A percentile compares a stretch with the other conserved stretches of the same genome.
phyloP scores from a whole-genome alignment of 2,329 filamentous ascomycete genomes.

The Diplodia intermedia region DNA sequence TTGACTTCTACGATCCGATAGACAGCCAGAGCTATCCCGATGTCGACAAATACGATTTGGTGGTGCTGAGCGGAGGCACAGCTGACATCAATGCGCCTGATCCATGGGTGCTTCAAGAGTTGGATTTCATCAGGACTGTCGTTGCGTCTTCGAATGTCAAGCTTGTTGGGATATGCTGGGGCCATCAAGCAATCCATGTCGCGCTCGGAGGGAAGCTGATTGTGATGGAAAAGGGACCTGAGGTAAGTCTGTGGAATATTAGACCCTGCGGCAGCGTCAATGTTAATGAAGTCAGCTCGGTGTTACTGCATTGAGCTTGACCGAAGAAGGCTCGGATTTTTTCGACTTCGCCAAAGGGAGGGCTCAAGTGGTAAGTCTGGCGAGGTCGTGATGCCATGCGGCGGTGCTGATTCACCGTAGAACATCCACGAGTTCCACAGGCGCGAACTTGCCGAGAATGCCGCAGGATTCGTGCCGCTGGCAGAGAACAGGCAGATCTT shows the following conservation, averaged over 20 bases:
- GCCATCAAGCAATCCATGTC: constrained; percentile 30
- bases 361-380: constrained; percentile 2
- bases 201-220: constrained; percentile 26
- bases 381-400: not conserved
- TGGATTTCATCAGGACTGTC: constrained; percentile 14
- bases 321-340: constrained; percentile 10
- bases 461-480: constrained; percentile 27
- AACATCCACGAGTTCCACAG: constrained; percentile 30
- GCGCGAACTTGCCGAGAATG: constrained; percentile 18
- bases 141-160: constrained; percentile 21
- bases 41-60: constrained; percentile 13
- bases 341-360: constrained; percentile 26
- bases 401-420: constrained; percentile 4
- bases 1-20: constrained; percentile 32
- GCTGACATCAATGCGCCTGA: constrained; percentile 31
- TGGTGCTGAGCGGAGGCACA: constrained; percentile 29
- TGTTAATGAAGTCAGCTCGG: constrained; percentile 15
- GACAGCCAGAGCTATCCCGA: constrained; percentile 21
- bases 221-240: constrained; percentile 25
- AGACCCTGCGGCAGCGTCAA: not conserved
- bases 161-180: constrained; percentile 30
- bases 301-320: constrained; percentile 11
- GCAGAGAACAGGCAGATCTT: constrained; percentile 23
- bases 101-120: constrained; percentile 28
- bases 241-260: constrained; percentile 1